phyloP scores from a whole-genome alignment of 2,329 filamentous ascomycete genomes.

The Leptographium procerum region DNA sequence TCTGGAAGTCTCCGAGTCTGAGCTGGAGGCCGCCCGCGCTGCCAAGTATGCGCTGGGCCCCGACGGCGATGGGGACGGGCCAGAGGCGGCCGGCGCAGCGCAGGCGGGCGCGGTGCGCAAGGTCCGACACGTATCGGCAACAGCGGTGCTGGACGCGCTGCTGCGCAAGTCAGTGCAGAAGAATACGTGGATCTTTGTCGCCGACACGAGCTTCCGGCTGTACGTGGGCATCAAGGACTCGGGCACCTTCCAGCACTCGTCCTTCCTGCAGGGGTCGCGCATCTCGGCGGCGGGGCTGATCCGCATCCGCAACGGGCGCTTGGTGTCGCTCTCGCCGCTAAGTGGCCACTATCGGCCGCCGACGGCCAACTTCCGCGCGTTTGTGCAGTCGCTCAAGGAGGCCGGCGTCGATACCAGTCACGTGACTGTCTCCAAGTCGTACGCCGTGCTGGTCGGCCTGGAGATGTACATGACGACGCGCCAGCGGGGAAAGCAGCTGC shows the following conservation, averaged over 20 bases:
- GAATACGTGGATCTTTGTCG: conserved; percentile 90
- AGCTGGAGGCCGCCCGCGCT: conserved; percentile 46
- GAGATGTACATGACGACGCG: conserved; percentile 67
- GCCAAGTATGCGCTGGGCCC: conserved; percentile 44
- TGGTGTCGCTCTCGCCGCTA: conserved; percentile 60
- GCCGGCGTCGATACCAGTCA: conserved; percentile 68
- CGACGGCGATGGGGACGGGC: too few relatives aligned
- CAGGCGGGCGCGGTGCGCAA: conserved; percentile 30
- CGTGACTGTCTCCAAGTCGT: conserved; percentile 69
- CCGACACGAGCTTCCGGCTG: conserved; percentile 71
- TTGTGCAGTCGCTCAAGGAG: conserved; percentile 61
- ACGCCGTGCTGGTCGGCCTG: conserved; percentile 70
- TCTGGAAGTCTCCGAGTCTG: too few relatives aligned
- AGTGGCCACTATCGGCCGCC: conserved; percentile 81
- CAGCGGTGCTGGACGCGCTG: conserved; percentile 66
- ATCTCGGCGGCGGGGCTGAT: conserved; percentile 77
- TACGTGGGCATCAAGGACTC: conserved; percentile 86
- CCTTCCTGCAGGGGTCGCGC: conserved; percentile 72
- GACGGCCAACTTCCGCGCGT: conserved; percentile 70
- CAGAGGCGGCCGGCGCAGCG: neutral
- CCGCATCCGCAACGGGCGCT: conserved; percentile 68
- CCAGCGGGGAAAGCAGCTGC: conserved; percentile 46
- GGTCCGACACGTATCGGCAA: conserved; percentile 51
- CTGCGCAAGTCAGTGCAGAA: conserved; percentile 69
- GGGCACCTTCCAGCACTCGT: conserved; percentile 83